Conservation (phyloP, 1,284 basidiomycete species). For the Pseudozyma sp. region DNA sequence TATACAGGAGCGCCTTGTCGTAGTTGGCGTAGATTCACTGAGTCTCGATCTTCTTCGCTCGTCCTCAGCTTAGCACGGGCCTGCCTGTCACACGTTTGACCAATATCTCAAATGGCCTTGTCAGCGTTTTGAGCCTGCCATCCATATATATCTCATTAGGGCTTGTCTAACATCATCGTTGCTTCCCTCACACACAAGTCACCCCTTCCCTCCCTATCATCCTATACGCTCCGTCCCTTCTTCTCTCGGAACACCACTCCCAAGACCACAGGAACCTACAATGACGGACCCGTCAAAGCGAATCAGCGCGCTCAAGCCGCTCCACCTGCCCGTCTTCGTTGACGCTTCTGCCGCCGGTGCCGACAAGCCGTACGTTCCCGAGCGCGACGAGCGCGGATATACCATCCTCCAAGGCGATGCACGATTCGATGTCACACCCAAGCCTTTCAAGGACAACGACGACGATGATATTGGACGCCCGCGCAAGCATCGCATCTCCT, state of each 20-base stretch:
- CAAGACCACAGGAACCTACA: neutral
- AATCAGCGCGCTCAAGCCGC: conserved; percentile 25
- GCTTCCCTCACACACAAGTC: conserved; percentile 4
- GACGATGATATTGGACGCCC: conserved; percentile 38
- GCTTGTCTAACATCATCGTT: no score
- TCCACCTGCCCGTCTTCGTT: conserved; percentile 39
- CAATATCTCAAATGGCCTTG: neutral
- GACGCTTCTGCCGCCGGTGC: conserved; percentile 31
- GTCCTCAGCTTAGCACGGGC: neutral
- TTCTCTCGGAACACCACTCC: neutral
- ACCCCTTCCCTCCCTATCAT: neutral
- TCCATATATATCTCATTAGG: conserved; percentile 22
- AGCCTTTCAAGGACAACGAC: conserved; percentile 37
- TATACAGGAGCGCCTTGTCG: neutral
- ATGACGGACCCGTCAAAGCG: conserved; percentile 34
- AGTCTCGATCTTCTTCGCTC: neutral
- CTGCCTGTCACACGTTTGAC: neutral
- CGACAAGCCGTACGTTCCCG: conserved; percentile 33
- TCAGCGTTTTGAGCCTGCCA: no score
- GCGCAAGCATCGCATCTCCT: conserved; percentile 38
- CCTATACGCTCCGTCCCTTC: no score
- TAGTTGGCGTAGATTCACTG: neutral
- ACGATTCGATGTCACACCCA: conserved; percentile 45
- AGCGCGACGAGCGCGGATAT: conserved; percentile 46
- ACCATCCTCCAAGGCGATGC: conserved; percentile 41